Conservation (phyloP, 139 green algal genomes). For the Desmodesmus armatus region DNA sequence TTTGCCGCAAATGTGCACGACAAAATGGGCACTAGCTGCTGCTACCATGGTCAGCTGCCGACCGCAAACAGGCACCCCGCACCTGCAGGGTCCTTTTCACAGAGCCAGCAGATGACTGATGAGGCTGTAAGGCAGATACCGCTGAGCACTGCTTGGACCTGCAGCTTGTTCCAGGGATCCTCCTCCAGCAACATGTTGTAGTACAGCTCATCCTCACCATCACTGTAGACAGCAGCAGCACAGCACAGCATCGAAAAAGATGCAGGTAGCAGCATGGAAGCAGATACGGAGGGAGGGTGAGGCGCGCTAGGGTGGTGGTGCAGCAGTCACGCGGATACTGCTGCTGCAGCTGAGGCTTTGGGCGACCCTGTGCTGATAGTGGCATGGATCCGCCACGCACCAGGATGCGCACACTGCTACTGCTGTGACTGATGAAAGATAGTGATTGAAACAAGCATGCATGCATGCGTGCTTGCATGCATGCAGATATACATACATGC, state of each 20-base stretch:
- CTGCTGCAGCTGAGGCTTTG: not conserved
- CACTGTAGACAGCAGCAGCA: not conserved
- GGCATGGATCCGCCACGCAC: not conserved
- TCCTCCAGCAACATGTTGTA: constrained; percentile 40
- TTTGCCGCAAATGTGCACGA: not conserved
- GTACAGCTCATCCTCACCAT: constrained; percentile 42
- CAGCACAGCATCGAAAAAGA: not conserved
- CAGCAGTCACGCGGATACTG: not conserved
- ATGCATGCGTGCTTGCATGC: not conserved
- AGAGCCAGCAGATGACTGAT: constrained; percentile 36
- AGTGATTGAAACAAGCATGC: not conserved
- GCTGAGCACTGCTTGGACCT: constrained; percentile 27
- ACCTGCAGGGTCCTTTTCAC: constrained; percentile 34
- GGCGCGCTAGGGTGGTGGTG: not conserved
- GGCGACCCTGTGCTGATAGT: not conserved
- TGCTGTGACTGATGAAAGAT: too few relatives aligned
- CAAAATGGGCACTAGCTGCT: not conserved
- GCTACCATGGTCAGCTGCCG: not conserved
- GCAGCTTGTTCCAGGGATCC: constrained; percentile 27
- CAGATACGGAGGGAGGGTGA: not conserved
- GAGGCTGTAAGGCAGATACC: not conserved
- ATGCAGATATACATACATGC: not conserved
- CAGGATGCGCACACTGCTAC: not conserved
- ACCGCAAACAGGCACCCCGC: not conserved
- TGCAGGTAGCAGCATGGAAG: not conserved